Evolutionary conservation across 2,329 filamentous ascomycete species (phyloP).

Genomic region (Aspergillus carbonarius): DNA sequence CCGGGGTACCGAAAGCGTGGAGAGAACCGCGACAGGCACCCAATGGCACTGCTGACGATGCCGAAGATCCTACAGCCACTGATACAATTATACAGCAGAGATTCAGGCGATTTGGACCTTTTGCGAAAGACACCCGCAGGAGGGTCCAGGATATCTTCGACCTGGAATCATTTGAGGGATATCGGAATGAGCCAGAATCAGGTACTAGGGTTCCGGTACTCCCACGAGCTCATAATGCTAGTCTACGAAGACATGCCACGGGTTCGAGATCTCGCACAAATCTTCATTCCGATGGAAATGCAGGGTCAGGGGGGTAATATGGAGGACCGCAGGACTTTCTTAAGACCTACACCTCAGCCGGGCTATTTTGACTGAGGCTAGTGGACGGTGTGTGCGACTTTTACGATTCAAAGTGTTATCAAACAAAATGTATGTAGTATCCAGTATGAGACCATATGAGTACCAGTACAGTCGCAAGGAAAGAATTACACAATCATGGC

Average conservation of each 20-base stretch:
- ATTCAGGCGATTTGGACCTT: background rate
- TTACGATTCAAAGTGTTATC: background rate
- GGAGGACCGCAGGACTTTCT: background rate
- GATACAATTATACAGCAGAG: background rate
- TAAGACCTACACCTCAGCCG: background rate
- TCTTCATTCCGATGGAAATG: background rate
- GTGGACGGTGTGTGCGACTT: background rate
- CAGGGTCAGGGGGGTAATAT: background rate
- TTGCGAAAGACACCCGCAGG: background rate
- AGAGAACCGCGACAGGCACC: background rate
- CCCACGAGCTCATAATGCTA: background rate
- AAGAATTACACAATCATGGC: background rate
- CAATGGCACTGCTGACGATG: background rate
- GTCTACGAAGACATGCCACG: background rate
- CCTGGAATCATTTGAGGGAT: background rate
- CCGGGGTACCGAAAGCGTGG: background rate
- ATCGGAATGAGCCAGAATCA: background rate
- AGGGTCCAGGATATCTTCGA: background rate
- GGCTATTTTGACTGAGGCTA: background rate
- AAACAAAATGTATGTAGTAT: background rate
- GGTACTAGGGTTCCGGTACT: background rate
- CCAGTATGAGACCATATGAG: background rate
- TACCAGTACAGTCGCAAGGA: background rate
- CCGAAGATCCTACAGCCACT: background rate
- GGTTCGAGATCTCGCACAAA: background rate